phyloP scores from a whole-genome alignment of 441 rosid genomes.

The Dalechampia spathulata region DNA sequence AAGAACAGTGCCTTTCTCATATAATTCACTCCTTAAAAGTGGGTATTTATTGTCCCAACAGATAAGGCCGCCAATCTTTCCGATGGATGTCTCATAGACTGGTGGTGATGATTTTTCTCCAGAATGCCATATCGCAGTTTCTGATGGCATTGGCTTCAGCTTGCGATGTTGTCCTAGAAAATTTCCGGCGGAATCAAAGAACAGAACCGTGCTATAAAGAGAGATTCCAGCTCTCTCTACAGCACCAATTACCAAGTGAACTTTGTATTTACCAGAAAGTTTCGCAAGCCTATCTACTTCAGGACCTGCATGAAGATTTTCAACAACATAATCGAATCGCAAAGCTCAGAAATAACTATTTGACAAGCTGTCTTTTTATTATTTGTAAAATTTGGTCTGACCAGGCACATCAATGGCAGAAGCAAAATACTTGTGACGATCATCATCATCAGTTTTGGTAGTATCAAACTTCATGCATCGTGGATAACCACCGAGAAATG shows the following conservation, averaged over 20 bases:
- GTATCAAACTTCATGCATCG: slow-evolving; percentile 49
- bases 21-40: slow-evolving; percentile 19
- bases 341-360: not conserved
- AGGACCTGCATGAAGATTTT: slow-evolving; percentile 20
- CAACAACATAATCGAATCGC: not conserved
- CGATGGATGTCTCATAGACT: slow-evolving; percentile 17
- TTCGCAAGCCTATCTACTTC: slow-evolving; percentile 19
- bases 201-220: slow-evolving; percentile 59
- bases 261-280: slow-evolving; percentile 16
- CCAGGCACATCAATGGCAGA: slow-evolving; percentile 85
- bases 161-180: slow-evolving; percentile 76
- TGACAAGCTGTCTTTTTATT: not conserved
- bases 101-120: slow-evolving; percentile 34
- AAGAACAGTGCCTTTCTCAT: slow-evolving; percentile 21
- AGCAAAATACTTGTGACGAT: slow-evolving; percentile 60
- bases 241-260: slow-evolving; percentile 21
- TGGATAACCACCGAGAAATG: slow-evolving; percentile 78
- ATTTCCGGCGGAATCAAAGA: slow-evolving; percentile 65
- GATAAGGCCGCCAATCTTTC: slow-evolving; percentile 21
- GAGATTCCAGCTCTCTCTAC: slow-evolving; percentile 17
- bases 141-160: slow-evolving; percentile 63
- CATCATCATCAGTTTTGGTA: slow-evolving; percentile 35
- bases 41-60: slow-evolving; percentile 20
- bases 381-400: slow-evolving; percentile 13
- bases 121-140: slow-evolving; percentile 67